phyloP scores from a whole-genome alignment of 768 basidiomycete species.

The Mycena epipterygia region DNA sequence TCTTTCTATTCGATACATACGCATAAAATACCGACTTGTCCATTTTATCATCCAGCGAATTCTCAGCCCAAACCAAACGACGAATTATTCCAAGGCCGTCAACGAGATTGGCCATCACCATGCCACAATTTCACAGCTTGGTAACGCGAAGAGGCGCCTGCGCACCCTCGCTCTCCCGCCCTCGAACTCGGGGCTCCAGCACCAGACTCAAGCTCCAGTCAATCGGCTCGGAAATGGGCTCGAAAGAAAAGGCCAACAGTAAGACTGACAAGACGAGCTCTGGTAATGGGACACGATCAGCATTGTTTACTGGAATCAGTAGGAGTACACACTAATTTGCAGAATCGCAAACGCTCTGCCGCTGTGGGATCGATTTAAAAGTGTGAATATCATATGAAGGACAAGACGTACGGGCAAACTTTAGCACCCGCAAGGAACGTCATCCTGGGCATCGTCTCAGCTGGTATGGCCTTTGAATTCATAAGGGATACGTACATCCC shows the following conservation, averaged over 20 bases:
- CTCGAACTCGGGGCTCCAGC: constrained; percentile 38
- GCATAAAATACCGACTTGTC: no score
- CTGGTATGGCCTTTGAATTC: constrained; percentile 52
- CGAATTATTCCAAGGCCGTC: no score
- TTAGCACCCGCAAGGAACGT: constrained; percentile 60
- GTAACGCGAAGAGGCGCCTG: constrained; percentile 37
- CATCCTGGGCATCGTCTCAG: constrained; percentile 48
- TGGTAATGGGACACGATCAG: constrained; percentile 12
- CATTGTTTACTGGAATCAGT: not conserved
- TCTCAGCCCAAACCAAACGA: no score
- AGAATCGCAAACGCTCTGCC: constrained; percentile 54
- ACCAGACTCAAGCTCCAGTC: constrained; percentile 45
- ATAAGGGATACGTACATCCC: not conserved
- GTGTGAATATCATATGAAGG: constrained; percentile 32
- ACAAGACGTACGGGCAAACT: constrained; percentile 56
- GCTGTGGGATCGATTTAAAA: constrained; percentile 32
- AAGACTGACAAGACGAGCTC: constrained; percentile 44
- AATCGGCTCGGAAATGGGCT: constrained; percentile 36
- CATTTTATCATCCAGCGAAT: no score
- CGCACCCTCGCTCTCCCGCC: constrained; percentile 30
- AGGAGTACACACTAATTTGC: constrained; percentile 51
- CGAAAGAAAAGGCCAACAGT: constrained; percentile 40
- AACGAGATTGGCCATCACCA: no score
- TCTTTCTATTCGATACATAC: no score
- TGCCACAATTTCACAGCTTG: no score